Percentiles rank a stretch among this genome's conserved stretches.
Evolutionary conservation across 495 filamentous ascomycete genomes (phyloP).

Genomic region (Ramalina intermedia): DNA sequence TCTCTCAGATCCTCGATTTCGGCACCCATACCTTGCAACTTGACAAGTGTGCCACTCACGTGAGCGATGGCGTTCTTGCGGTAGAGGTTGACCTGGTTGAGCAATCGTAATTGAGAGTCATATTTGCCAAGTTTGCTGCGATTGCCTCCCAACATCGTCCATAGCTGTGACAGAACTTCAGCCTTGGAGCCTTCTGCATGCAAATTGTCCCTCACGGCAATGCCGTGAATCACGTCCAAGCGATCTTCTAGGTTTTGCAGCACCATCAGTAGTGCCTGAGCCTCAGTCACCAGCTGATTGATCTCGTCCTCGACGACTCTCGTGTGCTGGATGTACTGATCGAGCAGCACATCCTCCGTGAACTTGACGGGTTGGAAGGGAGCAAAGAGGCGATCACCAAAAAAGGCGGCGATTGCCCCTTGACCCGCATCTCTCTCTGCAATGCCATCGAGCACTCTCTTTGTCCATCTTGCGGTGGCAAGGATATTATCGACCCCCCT

Average conservation of each 20-base stretch:
- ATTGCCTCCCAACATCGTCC: constrained; percentile 59
- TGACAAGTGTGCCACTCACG: constrained; percentile 43
- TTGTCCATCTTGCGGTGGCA: constrained; percentile 51
- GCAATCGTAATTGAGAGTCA: constrained; percentile 39
- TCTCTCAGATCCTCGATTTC: constrained; percentile 55
- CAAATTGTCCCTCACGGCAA: constrained; percentile 40
- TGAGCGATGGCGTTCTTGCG: constrained; percentile 43
- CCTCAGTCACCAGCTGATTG: constrained; percentile 44
- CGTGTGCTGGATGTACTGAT: constrained; percentile 52
- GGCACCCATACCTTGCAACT: constrained; percentile 49
- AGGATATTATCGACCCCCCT: constrained; percentile 56
- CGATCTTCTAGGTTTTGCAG: constrained; percentile 48
- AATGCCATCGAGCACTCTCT: constrained; percentile 34
- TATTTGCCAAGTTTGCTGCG: constrained; percentile 36
- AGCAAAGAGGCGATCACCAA: constrained; percentile 31
- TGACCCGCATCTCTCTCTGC: constrained; percentile 20
- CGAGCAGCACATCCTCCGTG: constrained; percentile 36
- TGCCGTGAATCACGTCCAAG: constrained; percentile 47
- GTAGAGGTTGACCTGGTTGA: constrained; percentile 43
- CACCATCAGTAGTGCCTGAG: constrained; percentile 41
- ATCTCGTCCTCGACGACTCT: constrained; percentile 51
- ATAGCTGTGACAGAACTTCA: constrained; percentile 48
- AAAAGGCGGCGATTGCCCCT: constrained; percentile 26
- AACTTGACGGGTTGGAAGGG: constrained; percentile 42
- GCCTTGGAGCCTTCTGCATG: constrained; percentile 33